Base-by-base conservation (phyloP, 225 moss, liverwort and hornwort species). In the Pseudisothecium myosuroides region DNA sequence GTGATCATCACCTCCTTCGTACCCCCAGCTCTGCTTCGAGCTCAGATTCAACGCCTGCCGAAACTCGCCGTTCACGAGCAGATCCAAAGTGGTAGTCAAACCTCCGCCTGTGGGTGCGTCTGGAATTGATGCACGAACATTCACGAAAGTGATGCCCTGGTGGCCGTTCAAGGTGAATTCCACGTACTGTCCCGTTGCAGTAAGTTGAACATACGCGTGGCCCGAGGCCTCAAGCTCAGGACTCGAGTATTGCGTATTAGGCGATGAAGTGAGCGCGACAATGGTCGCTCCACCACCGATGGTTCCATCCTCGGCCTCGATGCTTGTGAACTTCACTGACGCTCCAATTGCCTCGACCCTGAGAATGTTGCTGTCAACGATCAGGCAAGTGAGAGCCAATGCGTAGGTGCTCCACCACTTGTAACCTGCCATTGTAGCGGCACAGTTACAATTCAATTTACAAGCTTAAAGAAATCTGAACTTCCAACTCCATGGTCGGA, bases 21-120 rank as follows among this genome's bases (percentile, higher is more conserved):
- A 91, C 11, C 55, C 85, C 85, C 85, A 86, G 85, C 55, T 75
- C 45, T 88, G 91, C 65, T 88, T 89, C 81, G 87, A 89, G 91
- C 80, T 91, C 58, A 91, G 73, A 20, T n/a, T 52, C 24, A 91
- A 45, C 27, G 31, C 36, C 13, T 91, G 88, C 32, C 68, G 73
- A 81, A 74, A 85, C 58, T 26, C 68, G 29, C 73, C 41, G n/a
- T 89, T 64, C 63, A 81, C 73, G 45, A 84, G 65, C 75, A 89
- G 47, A 56, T 91, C 59, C 74, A 89, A 45, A 84, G 91, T 86
- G 41, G 65, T 85, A 55, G 58, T 84, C 13, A 89, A 49, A 19
- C 84, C 81, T 58, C 89, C 83, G 45, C 84, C 88, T 23, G 50
- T 83, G 64, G 88, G 82, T 87, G 83, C 72, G 41, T 76, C 83